Evolutionary conservation across 257 asterid genomes (phyloP).

Genomic region (Nicotiana benthamiana): DNA sequence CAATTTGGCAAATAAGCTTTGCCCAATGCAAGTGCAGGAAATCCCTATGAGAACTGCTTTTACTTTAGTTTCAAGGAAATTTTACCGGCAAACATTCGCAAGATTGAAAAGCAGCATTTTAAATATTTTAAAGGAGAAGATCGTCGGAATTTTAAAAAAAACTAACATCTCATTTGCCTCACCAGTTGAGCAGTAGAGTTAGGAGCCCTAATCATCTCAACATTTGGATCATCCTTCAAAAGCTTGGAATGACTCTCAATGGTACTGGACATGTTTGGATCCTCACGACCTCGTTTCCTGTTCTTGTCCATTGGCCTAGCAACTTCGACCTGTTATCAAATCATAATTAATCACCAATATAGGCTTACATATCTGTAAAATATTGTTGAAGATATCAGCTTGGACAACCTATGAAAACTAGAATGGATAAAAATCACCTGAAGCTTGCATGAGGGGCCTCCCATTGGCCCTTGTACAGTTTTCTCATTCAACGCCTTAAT

Average conservation of each 20-base stretch:
- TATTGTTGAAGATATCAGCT: not conserved
- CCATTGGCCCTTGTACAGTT: conserved; percentile 54
- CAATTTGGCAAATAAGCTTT: not conserved
- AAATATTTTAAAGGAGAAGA: not conserved
- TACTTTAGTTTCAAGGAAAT: not conserved
- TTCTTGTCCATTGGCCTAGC: conserved; percentile 71
- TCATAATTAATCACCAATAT: not conserved
- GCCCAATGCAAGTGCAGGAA: not conserved
- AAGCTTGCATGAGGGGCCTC: conserved; percentile 46
- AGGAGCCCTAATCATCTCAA: conserved; percentile 20
- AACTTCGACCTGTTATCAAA: conserved; percentile 70
- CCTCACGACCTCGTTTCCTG: conserved; percentile 71
- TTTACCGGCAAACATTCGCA: not conserved
- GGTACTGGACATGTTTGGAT: conserved; percentile 32
- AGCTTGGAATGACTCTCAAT: conserved; percentile 39
- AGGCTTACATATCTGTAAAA: not conserved
- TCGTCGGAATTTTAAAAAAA: not conserved
- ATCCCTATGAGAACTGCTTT: not conserved
- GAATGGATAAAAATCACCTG: conserved; percentile 40
- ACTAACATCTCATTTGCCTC: not conserved
- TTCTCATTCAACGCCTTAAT: conserved; percentile 54
- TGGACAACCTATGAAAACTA: not conserved
- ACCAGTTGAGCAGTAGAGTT: conserved; percentile 37
- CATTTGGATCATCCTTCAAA: conserved; percentile 23
- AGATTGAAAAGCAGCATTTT: not conserved